A percentile compares a stretch with the other conserved stretches of the same genome.
phyloP scores from a whole-genome alignment of 1,139 yeast genomes.

The Candida albicans region DNA sequence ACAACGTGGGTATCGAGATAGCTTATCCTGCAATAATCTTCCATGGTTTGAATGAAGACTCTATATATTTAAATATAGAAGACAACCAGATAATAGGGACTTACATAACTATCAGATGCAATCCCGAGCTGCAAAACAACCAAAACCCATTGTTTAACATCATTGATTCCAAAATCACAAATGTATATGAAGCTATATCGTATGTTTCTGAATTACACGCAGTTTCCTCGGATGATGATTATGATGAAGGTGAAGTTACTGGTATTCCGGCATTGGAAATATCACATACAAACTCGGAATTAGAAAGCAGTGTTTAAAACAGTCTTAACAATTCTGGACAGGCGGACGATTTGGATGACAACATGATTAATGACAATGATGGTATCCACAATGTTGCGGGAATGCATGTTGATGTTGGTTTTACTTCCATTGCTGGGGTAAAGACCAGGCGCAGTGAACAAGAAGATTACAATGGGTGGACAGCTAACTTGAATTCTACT shows the following conservation, averaged over 20 bases:
- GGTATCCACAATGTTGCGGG: constrained; percentile 33
- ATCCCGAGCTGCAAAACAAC: not conserved
- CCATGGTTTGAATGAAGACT: constrained; percentile 35
- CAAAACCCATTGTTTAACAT: constrained; percentile 12
- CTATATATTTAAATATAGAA: constrained; percentile 35
- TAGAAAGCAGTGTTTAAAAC: constrained; percentile 1
- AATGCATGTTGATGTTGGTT: constrained; percentile 47
- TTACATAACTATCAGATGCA: not conserved
- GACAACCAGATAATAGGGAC: constrained; percentile 2
- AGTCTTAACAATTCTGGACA: constrained; percentile 28
- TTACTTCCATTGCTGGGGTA: constrained; percentile 37
- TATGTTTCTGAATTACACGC: constrained; percentile 43
- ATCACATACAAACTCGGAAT: not conserved
- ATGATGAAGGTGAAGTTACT: constrained; percentile 15
- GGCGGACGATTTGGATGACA: constrained; percentile 45
- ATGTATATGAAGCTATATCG: constrained; percentile 37
- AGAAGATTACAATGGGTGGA: constrained; percentile 10
- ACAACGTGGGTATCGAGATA: constrained; percentile 36
- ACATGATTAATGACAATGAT: constrained; percentile 16
- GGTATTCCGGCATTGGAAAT: constrained; percentile 4
- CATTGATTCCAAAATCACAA: constrained; percentile 13
- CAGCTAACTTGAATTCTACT: not conserved
- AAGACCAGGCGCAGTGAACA: constrained; percentile 28
- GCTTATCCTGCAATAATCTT: constrained; percentile 41
- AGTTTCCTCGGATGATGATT: constrained; percentile 23